Base-by-base conservation (phyloP, 495 filamentous ascomycete species). In the Thozetella sp. region DNA sequence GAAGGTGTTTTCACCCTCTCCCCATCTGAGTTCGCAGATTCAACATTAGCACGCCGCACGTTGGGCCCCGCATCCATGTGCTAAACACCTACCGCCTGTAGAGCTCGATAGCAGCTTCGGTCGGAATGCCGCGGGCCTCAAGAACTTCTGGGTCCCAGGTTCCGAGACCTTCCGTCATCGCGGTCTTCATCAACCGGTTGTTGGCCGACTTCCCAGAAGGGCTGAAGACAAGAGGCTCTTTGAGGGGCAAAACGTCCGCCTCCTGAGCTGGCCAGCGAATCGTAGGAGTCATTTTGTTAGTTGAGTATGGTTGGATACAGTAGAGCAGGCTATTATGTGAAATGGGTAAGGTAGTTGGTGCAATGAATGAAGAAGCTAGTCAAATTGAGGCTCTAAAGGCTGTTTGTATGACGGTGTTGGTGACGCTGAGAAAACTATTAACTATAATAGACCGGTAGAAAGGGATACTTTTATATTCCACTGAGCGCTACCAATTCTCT, bases 131-230 rank as follows among this genome's bases (percentile, higher is more conserved):
- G 46, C 84, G 78, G 0, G 66, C 71, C 22, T 70, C 58, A 26
- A 80, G 61, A 58, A 85, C 71, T 1, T 74, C 74, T 0, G 78
- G 67, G 57, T 80, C 72, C 80, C 83, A 90, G 12, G 84, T 83
- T 0, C 85, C 78, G 25, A 86, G 66, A 3, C 75, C 73, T 61
- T 90, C 87, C 3, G 84, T 84, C 81, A 88, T 88, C 25, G 87
- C 84, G 25, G 76, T 83, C 69, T 90, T 90, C 61, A 90, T 64
- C 62, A 87, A 83, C 34, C 86, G 76, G 68, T 89, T 91, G 23
- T 73, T 69, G 1, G 83, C 83, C 15, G 79, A 77, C 53, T 73
- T 76, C 51, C 77, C 76, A 51, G 82, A 82, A 76, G 87, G 89
- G 30, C 75, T 64, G 62, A 88, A 86, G n/a, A 77, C 59, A 15